Evolutionary conservation across 768 basidiomycete species (phyloP).

Genomic region (Hericium alpestre): DNA sequence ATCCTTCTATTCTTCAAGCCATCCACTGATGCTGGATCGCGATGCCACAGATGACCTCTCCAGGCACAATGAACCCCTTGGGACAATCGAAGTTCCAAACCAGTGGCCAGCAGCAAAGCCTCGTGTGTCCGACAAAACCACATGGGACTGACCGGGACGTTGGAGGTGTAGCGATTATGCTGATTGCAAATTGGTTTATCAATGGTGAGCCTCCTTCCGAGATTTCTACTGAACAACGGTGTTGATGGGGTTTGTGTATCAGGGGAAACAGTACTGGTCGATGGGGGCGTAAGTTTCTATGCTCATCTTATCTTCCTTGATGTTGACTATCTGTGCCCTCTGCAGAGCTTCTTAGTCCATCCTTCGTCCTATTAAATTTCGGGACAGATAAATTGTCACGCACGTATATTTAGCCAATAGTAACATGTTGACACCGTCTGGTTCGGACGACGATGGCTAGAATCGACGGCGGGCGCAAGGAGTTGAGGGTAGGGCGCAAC

Average conservation of each 20-base stretch:
- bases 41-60: background rate
- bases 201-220: background rate
- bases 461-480: too few relatives aligned
- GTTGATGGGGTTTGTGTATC: background rate
- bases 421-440: too few relatives aligned
- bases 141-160: background rate
- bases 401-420: background rate
- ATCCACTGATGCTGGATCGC: background rate
- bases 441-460: too few relatives aligned
- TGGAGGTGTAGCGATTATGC: background rate
- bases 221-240: background rate
- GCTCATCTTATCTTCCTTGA: background rate
- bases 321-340: background rate
- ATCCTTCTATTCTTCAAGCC: background rate
- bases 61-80: background rate
- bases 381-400: background rate
- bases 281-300: background rate
- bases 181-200: background rate
- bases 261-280: background rate
- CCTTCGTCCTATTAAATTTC: background rate
- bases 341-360: background rate
- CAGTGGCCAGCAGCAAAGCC: background rate
- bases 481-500: too few relatives aligned
- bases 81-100: background rate
- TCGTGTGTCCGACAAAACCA: background rate